phyloP scores from a whole-genome alignment of 805 yeast species.

The Ogataea neopini region DNA sequence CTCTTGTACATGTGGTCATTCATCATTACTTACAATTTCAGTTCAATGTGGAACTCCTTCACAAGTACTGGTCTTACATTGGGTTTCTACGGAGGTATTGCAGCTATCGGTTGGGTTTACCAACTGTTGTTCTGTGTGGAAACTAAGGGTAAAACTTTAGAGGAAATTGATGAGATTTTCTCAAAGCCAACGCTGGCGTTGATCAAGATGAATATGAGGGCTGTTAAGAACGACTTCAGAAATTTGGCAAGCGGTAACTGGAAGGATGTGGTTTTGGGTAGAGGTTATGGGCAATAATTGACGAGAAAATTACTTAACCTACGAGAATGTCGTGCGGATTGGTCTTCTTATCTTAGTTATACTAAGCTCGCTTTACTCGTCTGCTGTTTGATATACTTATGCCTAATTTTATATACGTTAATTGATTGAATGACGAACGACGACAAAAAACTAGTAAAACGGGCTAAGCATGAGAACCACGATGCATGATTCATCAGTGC shows the following conservation, averaged over 20 bases:
- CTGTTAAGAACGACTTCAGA: constrained; percentile 22
- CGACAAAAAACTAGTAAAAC: background rate
- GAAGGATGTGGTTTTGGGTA: constrained; percentile 14
- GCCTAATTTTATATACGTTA: too few species aligned
- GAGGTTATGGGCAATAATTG: background rate
- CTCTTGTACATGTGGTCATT: constrained; percentile 61
- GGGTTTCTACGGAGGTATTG: constrained; percentile 70
- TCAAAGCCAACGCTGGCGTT: constrained; percentile 45
- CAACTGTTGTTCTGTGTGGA: constrained; percentile 65
- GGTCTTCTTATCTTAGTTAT: too few species aligned
- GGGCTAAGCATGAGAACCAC: background rate
- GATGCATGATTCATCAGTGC: too few species aligned
- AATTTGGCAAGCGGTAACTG: constrained; percentile 23
- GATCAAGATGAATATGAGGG: constrained; percentile 37
- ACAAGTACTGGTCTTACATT: constrained; percentile 62
- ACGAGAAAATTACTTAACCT: too few species aligned
- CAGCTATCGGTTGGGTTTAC: constrained; percentile 55
- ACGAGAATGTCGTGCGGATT: too few species aligned
- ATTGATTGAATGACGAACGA: background rate
- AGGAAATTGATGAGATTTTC: constrained; percentile 68
- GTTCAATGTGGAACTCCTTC: constrained; percentile 54
- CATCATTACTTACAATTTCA: constrained; percentile 64
- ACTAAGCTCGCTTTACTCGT: too few species aligned
- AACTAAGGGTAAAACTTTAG: constrained; percentile 69
- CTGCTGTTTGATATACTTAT: too few species aligned